Conservation (phyloP, 352 stramenopile species). For the Pythium phragmiticola region DNA sequence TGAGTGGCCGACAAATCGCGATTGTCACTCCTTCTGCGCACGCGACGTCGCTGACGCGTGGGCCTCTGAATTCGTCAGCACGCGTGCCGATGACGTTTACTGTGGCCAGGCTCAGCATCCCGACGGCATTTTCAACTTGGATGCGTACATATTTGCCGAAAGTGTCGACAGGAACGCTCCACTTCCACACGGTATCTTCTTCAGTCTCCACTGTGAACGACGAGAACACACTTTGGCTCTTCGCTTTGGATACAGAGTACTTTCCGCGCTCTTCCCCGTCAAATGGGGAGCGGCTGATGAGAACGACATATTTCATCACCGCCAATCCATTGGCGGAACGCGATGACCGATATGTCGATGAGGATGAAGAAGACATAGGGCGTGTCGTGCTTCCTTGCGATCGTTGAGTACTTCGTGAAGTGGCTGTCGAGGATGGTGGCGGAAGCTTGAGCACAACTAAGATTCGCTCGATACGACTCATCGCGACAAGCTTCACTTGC, state of each 20-base stretch:
- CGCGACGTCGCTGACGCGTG: conserved; percentile 52
- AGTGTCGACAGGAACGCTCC: conserved; percentile 49
- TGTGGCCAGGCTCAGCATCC: conserved; percentile 47
- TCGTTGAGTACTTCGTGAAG: conserved; percentile 16
- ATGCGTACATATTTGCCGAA: conserved; percentile 59
- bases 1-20: conserved; percentile 51
- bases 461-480: conserved; percentile 47
- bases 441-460: conserved; percentile 32
- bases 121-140: conserved; percentile 49
- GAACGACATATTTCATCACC: conserved; percentile 40
- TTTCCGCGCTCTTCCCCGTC: conserved; percentile 64
- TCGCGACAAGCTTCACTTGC: conserved; percentile 40
- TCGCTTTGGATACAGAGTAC: conserved; percentile 52
- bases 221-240: conserved; percentile 47
- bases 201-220: conserved; percentile 33
- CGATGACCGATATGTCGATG: conserved; percentile 4
- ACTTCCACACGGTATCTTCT: conserved; percentile 36
- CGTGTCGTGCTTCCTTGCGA: conserved; percentile 14
- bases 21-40: conserved; percentile 58
- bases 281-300: conserved; percentile 59
- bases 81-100: conserved; percentile 52
- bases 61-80: conserved; percentile 46
- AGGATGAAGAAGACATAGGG: conserved; percentile 10
- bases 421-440: conserved; percentile 7
- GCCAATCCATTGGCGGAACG: not conserved